These are phyloP conservation scores for Thielaviopsis populi DNA, from an alignment of 2,329 filamentous ascomycete species.

Conservation along the genomic window DNA sequence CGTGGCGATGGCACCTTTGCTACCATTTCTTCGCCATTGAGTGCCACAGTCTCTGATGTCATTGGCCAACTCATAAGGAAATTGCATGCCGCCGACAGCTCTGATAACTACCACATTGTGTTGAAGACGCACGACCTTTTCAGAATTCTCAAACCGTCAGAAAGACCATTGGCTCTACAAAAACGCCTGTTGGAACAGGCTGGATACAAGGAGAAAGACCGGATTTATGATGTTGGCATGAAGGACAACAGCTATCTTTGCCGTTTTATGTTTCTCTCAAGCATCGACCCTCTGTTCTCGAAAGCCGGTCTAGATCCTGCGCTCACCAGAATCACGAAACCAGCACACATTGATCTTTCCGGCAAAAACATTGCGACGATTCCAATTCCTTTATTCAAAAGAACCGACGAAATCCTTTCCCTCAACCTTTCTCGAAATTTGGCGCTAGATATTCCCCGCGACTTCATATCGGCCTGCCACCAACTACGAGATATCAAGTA, in stretches of 20 bases:
- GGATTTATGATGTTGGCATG: conserved; percentile 80
- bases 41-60: conserved; percentile 73
- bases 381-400: conserved; percentile 83
- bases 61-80: conserved; percentile 87
- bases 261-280: conserved; percentile 83
- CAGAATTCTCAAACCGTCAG: conserved; percentile 59
- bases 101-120: conserved; percentile 91
- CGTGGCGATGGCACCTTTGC: conserved; percentile 87
- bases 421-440: conserved; percentile 88
- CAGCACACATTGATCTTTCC: conserved; percentile 84
- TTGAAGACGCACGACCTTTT: conserved; percentile 85
- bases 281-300: conserved; percentile 39
- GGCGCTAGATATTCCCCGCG: conserved; percentile 80
- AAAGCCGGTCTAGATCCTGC: conserved; percentile 59
- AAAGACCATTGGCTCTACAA: conserved; percentile 80
- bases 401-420: conserved; percentile 81
- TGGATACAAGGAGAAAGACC: conserved; percentile 75
- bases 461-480: conserved; percentile 88
- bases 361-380: conserved; percentile 87
- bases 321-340: conserved; percentile 70
- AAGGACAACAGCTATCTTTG: conserved; percentile 97
- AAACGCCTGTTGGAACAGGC: conserved; percentile 82
- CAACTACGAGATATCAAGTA: conserved; percentile 91
- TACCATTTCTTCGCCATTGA: conserved; percentile 70
- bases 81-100: conserved; percentile 75